These are phyloP conservation scores for Jamesozyma lodderae DNA, from an alignment of 805 yeast species.

Conservation along the genomic window DNA sequence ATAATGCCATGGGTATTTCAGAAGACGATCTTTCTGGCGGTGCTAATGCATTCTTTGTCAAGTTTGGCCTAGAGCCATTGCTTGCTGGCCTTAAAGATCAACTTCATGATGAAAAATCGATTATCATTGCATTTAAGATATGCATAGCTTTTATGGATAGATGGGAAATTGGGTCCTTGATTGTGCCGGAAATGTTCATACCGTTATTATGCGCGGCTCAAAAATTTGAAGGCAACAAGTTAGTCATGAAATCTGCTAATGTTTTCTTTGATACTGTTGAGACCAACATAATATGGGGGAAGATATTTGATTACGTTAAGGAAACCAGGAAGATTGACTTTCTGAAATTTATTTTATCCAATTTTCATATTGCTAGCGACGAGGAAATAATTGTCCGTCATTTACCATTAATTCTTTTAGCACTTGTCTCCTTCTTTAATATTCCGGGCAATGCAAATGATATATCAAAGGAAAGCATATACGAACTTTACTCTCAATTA, in stretches of 20 bases:
- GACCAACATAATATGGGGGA: constrained; percentile 67
- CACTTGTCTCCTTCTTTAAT: constrained; percentile 30
- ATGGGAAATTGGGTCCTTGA: constrained; percentile 82
- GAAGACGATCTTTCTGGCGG: constrained; percentile 1
- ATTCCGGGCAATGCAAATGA: background rate
- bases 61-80: constrained; percentile 44
- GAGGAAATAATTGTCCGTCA: constrained; percentile 79
- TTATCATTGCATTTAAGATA: constrained; percentile 48
- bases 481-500: constrained; percentile 30
- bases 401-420: constrained; percentile 58
- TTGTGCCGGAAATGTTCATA: constrained; percentile 61
- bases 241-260: constrained; percentile 49
- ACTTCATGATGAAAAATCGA: constrained; percentile 30
- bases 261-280: constrained; percentile 83
- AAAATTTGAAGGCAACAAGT: constrained; percentile 18
- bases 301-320: constrained; percentile 33
- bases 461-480: background rate
- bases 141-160: constrained; percentile 74
- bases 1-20: background rate
- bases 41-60: constrained; percentile 44
- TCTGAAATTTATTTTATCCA: constrained; percentile 48
- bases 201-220: constrained; percentile 52
- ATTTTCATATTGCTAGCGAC: constrained; percentile 63
- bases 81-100: constrained; percentile 44
- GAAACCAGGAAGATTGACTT: constrained; percentile 36